Evolutionary conservation across 768 basidiomycete genomes (phyloP), one percentile per base, ranked within the genome.

Genomic region (Collybiopsis luxurians): DNA sequence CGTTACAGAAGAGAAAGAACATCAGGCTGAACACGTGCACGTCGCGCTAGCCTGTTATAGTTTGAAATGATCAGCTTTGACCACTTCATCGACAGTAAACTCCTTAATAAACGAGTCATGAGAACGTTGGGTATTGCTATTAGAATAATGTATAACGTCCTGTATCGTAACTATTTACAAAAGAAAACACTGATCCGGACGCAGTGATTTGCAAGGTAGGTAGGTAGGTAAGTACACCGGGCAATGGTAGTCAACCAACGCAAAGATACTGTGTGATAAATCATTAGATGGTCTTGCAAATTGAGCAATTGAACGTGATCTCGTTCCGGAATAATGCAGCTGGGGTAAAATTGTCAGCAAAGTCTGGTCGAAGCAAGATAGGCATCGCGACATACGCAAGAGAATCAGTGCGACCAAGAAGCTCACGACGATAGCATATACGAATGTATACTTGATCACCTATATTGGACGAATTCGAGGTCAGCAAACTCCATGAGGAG

Each of bases 221-320:
- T 23, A 59, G 50, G 47, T 59, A 11, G 13, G 48, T 39, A 55
- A 42, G 36, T 51, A 51, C 42, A 59, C 53, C 50, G 45, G 48
- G 53, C 53, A 56, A 55, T 59, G 55, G 55, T 56, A 21, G 61
- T 63, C 46, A 68, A 60, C 59, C 61, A 66, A 59, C 57, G 61
- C 53, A 58, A 63, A 65, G n/a, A 39, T 47, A 47, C 21, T 64
- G 64, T 71, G 38, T 9, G 23, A 39, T 73, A 78, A 67, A 74
- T 79, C 73, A 70, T 87, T 86, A 92, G 69, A 93, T 91, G 73
- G 79, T 89, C 78, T 83, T 83, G 82, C 92, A 95, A 72, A 95
- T 75, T 50, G 85, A 81, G 81, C 92, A 94, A 61, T 85, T 75
- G 66, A 94, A 80, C 24, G 80, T 83, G 69, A 98, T 86, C 62